These are phyloP conservation scores for Ceriops zippeliana DNA, from an alignment of 345 rosid genomes.

Conservation along the genomic window DNA sequence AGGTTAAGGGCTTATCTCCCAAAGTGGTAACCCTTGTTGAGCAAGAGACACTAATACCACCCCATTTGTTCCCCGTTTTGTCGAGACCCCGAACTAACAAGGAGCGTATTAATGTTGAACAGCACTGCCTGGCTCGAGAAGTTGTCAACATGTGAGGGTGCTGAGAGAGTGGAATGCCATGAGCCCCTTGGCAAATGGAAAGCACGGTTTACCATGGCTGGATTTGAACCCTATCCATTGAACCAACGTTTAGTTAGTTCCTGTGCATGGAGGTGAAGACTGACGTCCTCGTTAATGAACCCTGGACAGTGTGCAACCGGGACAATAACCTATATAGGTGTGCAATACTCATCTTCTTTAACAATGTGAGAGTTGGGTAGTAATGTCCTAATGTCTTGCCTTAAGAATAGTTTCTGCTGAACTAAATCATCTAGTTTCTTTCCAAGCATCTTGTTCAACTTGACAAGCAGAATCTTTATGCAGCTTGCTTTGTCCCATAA, in stretches of 20 bases:
- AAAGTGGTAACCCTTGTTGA: conserved; percentile 85
- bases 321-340: no score
- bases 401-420: background rate
- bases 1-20: conserved; percentile 66
- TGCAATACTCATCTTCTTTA: no score
- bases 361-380: no score
- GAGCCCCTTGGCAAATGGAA: conserved; percentile 83
- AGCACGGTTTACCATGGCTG: conserved; percentile 82
- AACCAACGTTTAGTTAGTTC: conserved; percentile 60
- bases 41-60: conserved; percentile 86
- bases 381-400: background rate
- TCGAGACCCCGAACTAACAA: conserved; percentile 69
- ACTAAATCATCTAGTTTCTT: background rate
- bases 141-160: conserved; percentile 89
- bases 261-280: conserved; percentile 72
- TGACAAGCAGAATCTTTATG: conserved; percentile 40
- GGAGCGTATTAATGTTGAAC: conserved; percentile 83
- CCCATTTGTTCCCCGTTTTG: conserved; percentile 66
- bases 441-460: conserved; percentile 1
- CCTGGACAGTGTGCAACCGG: no score
- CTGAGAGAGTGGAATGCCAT: conserved; percentile 86
- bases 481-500: conserved; percentile 30
- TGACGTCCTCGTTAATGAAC: no score
- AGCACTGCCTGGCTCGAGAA: conserved; percentile 95
- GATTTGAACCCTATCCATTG: conserved; percentile 67